Conservation (phyloP, 1,284 basidiomycete species). For the Fomitopsis palustris region DNA sequence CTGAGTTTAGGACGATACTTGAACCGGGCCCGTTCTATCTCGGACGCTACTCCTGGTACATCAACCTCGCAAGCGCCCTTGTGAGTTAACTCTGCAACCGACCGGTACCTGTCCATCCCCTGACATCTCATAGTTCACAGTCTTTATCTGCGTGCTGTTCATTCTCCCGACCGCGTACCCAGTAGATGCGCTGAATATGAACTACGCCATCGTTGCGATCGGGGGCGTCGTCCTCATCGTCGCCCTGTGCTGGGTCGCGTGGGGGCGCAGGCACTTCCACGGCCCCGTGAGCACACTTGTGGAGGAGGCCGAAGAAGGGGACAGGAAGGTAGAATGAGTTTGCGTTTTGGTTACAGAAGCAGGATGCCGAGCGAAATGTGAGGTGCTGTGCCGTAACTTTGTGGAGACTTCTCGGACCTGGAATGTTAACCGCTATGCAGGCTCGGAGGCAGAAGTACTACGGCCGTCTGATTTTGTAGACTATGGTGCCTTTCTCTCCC, state of each 20-base stretch:
- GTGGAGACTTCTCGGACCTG: no score
- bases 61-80: conserved; percentile 46
- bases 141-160: conserved; percentile 55
- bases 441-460: no score
- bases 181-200: conserved; percentile 59
- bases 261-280: conserved; percentile 31
- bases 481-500: no score
- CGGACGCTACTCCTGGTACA: conserved; percentile 49
- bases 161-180: conserved; percentile 60
- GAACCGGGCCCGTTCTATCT: conserved; percentile 52
- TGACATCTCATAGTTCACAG: conserved; percentile 37
- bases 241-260: conserved; percentile 37
- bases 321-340: neutral
- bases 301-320: neutral
- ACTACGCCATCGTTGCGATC: conserved; percentile 54
- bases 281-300: conserved; percentile 29
- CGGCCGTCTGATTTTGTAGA: no score
- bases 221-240: conserved; percentile 43
- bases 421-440: no score
- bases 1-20: conserved; percentile 20
- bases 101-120: neutral
- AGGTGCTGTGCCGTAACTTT: no score
- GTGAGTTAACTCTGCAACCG: conserved; percentile 27
- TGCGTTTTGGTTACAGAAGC: no score
- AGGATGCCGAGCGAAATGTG: no score